Evolutionary conservation across 805 yeast species (phyloP).

Genomic region (Candida argentea): DNA sequence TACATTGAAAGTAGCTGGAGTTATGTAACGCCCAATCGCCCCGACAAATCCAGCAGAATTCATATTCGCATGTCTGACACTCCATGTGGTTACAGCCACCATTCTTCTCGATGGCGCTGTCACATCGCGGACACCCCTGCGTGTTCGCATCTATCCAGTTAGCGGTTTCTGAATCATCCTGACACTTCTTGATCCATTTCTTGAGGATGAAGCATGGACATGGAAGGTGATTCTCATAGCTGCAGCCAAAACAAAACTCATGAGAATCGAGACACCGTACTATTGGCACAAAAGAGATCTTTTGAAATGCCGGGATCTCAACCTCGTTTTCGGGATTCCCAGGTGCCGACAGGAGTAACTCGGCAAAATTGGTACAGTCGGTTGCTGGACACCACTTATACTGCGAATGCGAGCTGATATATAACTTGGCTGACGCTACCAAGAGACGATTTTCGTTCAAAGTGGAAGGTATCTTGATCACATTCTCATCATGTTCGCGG

Average conservation of each 20-base stretch:
- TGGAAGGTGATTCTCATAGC: conserved; percentile 70
- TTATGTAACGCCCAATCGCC: conserved; percentile 69
- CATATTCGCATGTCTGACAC: conserved; percentile 64
- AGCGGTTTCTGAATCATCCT: conserved; percentile 79
- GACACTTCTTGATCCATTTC: conserved; percentile 69
- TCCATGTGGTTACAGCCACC: conserved; percentile 98
- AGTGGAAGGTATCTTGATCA: conserved; percentile 9
- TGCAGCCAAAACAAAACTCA: conserved; percentile 72
- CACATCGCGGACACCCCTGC: conserved; percentile 78
- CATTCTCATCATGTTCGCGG: conserved; percentile 3
- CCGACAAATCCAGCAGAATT: conserved; percentile 92
- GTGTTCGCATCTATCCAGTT: conserved; percentile 85
- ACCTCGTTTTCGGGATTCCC: conserved; percentile 12
- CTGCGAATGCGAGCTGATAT: conserved; percentile 38
- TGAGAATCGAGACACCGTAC: conserved; percentile 62
- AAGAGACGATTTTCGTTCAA: conserved; percentile 24
- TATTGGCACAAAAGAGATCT: conserved; percentile 38
- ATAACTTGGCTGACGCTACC: conserved; percentile 35
- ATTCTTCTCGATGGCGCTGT: conserved; percentile 72
- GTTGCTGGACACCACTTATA: conserved; percentile 80
- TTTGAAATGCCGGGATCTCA: conserved; percentile 4
- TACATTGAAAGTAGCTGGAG: conserved; percentile 56
- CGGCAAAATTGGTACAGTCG: conserved; percentile 59
- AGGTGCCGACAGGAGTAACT: conserved; percentile 8
- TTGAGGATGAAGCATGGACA: conserved; percentile 64